Percentiles rank a stretch among this genome's conserved stretches.
Conservation (phyloP, 1,284 basidiomycete genomes). For the Agaricales sp. region DNA sequence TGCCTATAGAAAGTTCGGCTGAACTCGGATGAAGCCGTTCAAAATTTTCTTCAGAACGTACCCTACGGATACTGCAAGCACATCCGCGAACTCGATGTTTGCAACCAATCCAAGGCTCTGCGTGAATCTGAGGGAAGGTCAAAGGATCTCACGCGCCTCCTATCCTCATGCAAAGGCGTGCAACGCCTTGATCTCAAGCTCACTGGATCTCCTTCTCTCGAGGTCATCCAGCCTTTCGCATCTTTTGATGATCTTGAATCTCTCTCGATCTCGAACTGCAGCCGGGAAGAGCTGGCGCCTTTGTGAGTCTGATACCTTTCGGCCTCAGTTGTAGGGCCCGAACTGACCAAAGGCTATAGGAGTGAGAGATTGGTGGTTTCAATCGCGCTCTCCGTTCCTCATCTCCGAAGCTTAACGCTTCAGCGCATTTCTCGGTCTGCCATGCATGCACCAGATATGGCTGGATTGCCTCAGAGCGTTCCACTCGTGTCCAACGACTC, state of each 20-base stretch:
- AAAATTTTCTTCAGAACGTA: constrained; percentile 43
- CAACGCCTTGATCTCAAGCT: constrained; percentile 40
- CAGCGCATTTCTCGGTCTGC: constrained; percentile 56
- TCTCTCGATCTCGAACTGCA: constrained; percentile 47
- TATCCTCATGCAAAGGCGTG: constrained; percentile 38
- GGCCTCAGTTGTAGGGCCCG: constrained; percentile 11
- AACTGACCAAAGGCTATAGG: constrained; percentile 24
- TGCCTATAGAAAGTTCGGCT: constrained; percentile 39
- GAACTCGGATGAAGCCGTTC: constrained; percentile 30
- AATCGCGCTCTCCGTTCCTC: constrained; percentile 49
- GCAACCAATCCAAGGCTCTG: constrained; percentile 15
- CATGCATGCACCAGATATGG: constrained; percentile 45
- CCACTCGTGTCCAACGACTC: constrained; percentile 48
- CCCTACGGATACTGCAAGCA: constrained; percentile 41
- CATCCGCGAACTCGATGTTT: constrained; percentile 48
- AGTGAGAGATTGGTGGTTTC: constrained; percentile 64
- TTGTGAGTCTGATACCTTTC: constrained; percentile 35
- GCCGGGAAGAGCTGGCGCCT: constrained; percentile 38
- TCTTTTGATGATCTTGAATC: constrained; percentile 30
- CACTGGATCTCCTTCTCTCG: constrained; percentile 39
- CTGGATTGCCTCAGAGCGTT: constrained; percentile 40
- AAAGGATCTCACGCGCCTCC: constrained; percentile 27
- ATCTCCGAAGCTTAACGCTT: constrained; percentile 44
- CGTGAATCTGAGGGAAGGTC: constrained; percentile 33
- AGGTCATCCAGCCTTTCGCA: constrained; percentile 42